Conservation (phyloP, 805 yeast species). For the Brettanomyces anomalus region DNA sequence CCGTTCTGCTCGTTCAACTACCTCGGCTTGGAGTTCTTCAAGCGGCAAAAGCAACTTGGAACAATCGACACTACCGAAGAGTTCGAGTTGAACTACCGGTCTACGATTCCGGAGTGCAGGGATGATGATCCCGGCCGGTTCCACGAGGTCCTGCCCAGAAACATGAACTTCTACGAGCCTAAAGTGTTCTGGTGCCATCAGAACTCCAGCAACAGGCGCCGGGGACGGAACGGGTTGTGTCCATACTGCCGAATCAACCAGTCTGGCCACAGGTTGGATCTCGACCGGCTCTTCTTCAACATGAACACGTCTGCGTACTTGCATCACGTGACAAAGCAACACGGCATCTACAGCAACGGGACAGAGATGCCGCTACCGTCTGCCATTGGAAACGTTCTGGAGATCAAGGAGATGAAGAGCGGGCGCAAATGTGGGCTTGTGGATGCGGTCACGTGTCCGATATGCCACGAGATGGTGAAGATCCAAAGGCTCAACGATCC, state of each 20-base stretch:
- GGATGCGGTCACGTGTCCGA: constrained; percentile 18
- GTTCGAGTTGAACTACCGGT: not conserved
- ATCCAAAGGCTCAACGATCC: constrained; percentile 8
- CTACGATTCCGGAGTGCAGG: not conserved
- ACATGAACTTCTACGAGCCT: constrained; percentile 12
- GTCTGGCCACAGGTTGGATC: constrained; percentile 6
- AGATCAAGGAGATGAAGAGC: constrained; percentile 1
- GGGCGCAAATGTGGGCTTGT: not conserved
- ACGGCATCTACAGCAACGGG: constrained; percentile 26
- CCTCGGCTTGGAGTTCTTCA: constrained; percentile 6
- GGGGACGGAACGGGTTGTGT: constrained; percentile 17
- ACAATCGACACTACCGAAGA: not conserved
- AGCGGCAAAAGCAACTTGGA: constrained; percentile 2
- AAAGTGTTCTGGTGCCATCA: constrained; percentile 8
- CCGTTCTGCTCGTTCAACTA: constrained; percentile 11
- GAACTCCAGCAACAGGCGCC: not conserved
- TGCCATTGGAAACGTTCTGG: constrained; percentile 9
- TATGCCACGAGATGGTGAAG: constrained; percentile 14
- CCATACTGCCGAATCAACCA: constrained; percentile 19
- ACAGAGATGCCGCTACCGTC: constrained; percentile 20
- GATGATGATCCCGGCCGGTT: constrained; percentile 2
- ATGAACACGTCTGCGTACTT: constrained; percentile 16
- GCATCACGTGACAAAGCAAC: constrained; percentile 25
- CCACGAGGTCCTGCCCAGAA: not conserved
- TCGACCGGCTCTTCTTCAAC: constrained; percentile 1